These are phyloP conservation scores for Hibiscus mutabilis DNA, from an alignment of 345 rosid species.

Conservation along the genomic window DNA sequence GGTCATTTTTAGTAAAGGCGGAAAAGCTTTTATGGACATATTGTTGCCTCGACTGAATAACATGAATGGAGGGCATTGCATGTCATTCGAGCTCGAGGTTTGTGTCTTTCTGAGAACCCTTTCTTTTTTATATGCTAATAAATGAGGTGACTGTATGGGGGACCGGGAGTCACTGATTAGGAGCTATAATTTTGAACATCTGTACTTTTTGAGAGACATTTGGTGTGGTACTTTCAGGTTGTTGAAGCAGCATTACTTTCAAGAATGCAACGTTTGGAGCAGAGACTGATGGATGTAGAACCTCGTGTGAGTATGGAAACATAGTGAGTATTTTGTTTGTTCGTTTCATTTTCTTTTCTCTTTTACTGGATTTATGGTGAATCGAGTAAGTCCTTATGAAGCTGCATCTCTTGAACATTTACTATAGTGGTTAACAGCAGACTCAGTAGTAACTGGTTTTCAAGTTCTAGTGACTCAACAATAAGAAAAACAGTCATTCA, in stretches of 20 bases:
- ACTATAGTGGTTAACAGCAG: neutral
- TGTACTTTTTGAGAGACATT: conserved; percentile 5
- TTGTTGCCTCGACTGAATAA: conserved; percentile 73
- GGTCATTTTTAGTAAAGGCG: conserved; percentile 57
- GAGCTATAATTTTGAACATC: neutral
- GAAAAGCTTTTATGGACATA: conserved; percentile 77
- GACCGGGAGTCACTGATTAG: neutral
- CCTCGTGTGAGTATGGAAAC: conserved; percentile 89
- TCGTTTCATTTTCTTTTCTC: neutral
- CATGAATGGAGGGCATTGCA: conserved; percentile 69
- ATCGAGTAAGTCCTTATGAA: neutral
- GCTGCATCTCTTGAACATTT: conserved; percentile 4
- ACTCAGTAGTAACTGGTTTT: neutral
- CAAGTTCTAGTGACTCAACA: neutral
- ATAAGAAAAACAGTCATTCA: neutral
- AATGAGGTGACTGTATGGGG: neutral
- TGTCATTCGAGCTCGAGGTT: conserved; percentile 98
- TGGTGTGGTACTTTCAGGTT: conserved; percentile 40
- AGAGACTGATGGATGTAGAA: conserved; percentile 76
- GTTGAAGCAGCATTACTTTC: conserved; percentile 93
- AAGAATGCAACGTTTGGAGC: conserved; percentile 78
- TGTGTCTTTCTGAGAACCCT: conserved; percentile 13
- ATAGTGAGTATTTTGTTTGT: conserved; percentile 39
- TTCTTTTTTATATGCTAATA: neutral
- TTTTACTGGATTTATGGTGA: conserved; percentile 2